A percentile compares a stretch with the other conserved stretches of the same genome.
phyloP scores from a whole-genome alignment of 257 asterid genomes.

The Jaltomata sinuosa region DNA sequence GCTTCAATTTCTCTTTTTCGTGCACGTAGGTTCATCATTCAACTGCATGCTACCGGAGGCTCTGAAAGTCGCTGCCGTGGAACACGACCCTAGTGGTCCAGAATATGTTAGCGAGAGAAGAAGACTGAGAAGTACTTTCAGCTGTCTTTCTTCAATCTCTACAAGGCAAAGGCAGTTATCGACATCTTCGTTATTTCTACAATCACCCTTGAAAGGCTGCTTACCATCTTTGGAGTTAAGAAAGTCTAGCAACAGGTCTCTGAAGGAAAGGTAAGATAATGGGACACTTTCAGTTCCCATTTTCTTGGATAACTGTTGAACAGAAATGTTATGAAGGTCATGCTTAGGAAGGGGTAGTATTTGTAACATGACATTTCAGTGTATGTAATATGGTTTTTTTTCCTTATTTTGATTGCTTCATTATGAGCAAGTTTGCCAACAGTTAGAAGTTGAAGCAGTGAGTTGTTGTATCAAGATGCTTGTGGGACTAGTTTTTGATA shows the following conservation, averaged over 20 bases:
- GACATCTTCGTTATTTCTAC: slow-evolving; percentile 55
- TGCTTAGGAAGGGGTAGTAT: neutral
- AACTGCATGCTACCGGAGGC: slow-evolving; percentile 72
- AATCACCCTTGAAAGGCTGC: slow-evolving; percentile 74
- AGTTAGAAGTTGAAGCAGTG: neutral
- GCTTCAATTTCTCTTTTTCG: neutral
- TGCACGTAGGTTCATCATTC: slow-evolving; percentile 53
- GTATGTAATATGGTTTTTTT: neutral
- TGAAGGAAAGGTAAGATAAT: slow-evolving; percentile 38
- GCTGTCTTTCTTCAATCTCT: slow-evolving; percentile 71
- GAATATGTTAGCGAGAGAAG: slow-evolving; percentile 42
- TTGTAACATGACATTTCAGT: neutral
- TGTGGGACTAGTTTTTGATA: neutral
- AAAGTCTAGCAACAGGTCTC: slow-evolving; percentile 43
- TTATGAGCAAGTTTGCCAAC: neutral
- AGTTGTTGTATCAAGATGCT: neutral
- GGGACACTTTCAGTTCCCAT: slow-evolving; percentile 27
- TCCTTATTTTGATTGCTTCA: neutral
- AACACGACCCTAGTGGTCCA: slow-evolving; percentile 45
- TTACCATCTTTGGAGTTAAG: slow-evolving; percentile 57
- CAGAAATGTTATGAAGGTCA: neutral
- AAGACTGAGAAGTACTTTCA: slow-evolving; percentile 60
- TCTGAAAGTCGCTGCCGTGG: slow-evolving; percentile 52
- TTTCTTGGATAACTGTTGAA: slow-evolving; percentile 5
- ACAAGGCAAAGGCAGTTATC: slow-evolving; percentile 72